phyloP scores from a whole-genome alignment of 345 rosid genomes.

The Heritiera littoralis region DNA sequence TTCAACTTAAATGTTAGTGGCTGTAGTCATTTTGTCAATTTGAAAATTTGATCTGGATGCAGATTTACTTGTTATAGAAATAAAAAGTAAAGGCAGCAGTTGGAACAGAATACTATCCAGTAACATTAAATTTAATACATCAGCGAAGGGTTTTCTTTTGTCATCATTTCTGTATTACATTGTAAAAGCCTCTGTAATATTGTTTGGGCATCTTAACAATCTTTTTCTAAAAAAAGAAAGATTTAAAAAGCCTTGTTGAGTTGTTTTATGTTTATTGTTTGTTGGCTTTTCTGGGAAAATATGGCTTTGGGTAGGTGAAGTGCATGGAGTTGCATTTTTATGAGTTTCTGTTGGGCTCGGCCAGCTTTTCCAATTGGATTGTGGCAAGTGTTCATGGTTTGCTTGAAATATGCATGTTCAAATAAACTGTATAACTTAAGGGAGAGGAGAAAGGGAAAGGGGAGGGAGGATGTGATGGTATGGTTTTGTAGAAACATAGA shows the following conservation, averaged over 20 bases:
- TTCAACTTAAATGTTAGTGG: background rate
- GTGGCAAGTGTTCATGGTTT: background rate
- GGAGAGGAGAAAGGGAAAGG: background rate
- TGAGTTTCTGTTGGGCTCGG: background rate
- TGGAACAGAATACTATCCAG: background rate
- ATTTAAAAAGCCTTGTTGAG: background rate
- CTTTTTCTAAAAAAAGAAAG: background rate
- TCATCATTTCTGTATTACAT: background rate
- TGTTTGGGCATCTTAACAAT: background rate
- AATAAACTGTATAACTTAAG: background rate
- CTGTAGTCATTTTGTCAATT: background rate
- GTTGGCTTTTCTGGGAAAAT: background rate
- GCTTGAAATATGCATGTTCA: background rate
- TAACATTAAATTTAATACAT: background rate
- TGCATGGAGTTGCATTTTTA: background rate
- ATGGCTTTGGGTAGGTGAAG: background rate
- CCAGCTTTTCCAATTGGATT: background rate
- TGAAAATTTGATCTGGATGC: background rate
- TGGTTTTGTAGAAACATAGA: background rate
- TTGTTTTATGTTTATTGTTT: background rate
- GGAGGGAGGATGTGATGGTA: background rate
- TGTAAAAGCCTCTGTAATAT: background rate
- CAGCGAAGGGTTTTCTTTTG: background rate
- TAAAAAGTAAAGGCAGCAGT: background rate
- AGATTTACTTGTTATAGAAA: background rate